phyloP scores from a whole-genome alignment of 2,329 filamentous ascomycete species.

The Fusarium bactridioides region DNA sequence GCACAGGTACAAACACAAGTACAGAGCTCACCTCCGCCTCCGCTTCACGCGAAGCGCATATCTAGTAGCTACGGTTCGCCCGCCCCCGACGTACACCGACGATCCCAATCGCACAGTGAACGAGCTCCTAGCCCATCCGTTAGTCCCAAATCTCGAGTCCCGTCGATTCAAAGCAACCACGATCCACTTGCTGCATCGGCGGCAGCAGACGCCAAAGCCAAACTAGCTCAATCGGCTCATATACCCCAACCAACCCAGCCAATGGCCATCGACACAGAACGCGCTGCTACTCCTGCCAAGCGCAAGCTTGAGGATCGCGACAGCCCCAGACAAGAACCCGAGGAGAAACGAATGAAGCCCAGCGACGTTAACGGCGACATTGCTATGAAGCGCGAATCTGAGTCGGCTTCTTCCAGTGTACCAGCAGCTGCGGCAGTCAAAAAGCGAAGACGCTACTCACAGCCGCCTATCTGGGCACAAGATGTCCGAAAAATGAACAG shows the following conservation, averaged over 20 bases:
- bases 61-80: slow-evolving; percentile 56
- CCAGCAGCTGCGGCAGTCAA: slow-evolving; percentile 48
- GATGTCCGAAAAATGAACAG: slow-evolving; percentile 47
- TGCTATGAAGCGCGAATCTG: slow-evolving; percentile 37
- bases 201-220: slow-evolving; percentile 41
- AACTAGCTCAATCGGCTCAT: slow-evolving; percentile 21
- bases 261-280: slow-evolving; percentile 44
- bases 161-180: slow-evolving; percentile 58
- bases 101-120: slow-evolving; percentile 65
- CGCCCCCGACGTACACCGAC: slow-evolving; percentile 53
- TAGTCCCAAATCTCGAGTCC: slow-evolving; percentile 77
- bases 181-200: slow-evolving; percentile 43
- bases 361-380: slow-evolving; percentile 57
- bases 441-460: slow-evolving; percentile 49
- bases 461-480: slow-evolving; percentile 60
- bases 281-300: slow-evolving; percentile 50
- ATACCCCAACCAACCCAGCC: slow-evolving; percentile 41
- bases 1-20: slow-evolving; percentile 39
- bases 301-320: slow-evolving; percentile 51
- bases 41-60: slow-evolving; percentile 51
- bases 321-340: slow-evolving; percentile 59
- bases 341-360: slow-evolving; percentile 57
- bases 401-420: slow-evolving; percentile 42
- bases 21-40: slow-evolving; percentile 48
- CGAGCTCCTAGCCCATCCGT: slow-evolving; percentile 77